Evolutionary conservation across 768 basidiomycete species (phyloP).

Genomic region (Gloeopeniophorella convolvens): DNA sequence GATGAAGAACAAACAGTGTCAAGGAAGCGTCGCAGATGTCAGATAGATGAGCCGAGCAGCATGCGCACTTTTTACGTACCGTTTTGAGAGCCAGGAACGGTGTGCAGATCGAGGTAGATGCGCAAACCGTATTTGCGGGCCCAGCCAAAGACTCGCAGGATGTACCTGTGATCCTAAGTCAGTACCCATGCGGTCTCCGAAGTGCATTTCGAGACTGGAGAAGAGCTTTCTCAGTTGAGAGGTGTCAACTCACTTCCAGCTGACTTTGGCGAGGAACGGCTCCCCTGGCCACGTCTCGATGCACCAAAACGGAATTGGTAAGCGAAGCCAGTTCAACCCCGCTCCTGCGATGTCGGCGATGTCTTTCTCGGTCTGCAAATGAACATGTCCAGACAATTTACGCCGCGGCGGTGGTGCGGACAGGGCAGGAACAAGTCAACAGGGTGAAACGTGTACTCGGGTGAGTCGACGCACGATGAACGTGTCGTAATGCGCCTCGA

Average conservation of each 20-base stretch:
- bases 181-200: no score
- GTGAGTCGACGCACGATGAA: conserved; percentile 58
- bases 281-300: conserved; percentile 73
- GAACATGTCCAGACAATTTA: conserved; percentile 1
- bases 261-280: conserved; percentile 68
- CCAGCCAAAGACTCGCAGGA: conserved; percentile 74
- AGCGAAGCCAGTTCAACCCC: conserved; percentile 79
- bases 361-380: conserved; percentile 73
- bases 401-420: conserved; percentile 8
- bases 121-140: conserved; percentile 87
- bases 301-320: conserved; percentile 86
- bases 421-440: conserved; percentile 3
- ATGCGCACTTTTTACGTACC: conserved; percentile 31
- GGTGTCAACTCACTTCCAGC: conserved; percentile 52
- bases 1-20: background rate
- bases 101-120: conserved; percentile 75
- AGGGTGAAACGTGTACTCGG: background rate
- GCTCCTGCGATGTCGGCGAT: conserved; percentile 85
- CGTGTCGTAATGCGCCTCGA: conserved; percentile 77
- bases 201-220: no score
- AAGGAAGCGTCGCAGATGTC: background rate
- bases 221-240: background rate
- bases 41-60: conserved; percentile 14
- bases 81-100: conserved; percentile 79
- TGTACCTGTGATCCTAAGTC: conserved; percentile 52